phyloP scores from a whole-genome alignment of 2,329 filamentous ascomycete species.

The Lasiodiplodia sp. region DNA sequence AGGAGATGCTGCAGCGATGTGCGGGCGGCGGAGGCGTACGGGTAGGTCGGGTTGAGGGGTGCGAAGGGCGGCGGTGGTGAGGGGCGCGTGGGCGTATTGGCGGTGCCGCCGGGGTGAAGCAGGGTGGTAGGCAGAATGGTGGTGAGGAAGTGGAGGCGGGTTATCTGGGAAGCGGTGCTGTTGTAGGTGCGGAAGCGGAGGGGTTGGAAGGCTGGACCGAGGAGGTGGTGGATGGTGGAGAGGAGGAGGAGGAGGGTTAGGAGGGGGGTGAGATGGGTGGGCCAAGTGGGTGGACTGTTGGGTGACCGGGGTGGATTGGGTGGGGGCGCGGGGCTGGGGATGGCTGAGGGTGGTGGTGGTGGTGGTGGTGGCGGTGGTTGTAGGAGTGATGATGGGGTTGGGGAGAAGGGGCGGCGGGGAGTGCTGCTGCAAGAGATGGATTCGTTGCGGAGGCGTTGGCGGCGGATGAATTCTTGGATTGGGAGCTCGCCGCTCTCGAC shows the following conservation, averaged over 20 bases:
- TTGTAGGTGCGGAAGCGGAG: conserved; percentile 7
- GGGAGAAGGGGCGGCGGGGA: not conserved
- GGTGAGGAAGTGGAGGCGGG: not conserved
- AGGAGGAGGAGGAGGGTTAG: not conserved
- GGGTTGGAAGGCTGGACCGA: not conserved
- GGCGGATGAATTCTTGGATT: conserved; percentile 15
- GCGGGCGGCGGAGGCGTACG: not conserved
- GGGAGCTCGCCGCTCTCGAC: not conserved
- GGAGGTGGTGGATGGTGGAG: not conserved
- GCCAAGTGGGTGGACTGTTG: not conserved
- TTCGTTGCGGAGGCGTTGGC: conserved; percentile 11
- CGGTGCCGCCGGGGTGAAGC: not conserved
- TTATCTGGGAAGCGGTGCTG: not conserved
- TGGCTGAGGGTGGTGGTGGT: not conserved
- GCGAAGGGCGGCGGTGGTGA: not conserved
- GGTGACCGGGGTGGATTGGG: not conserved
- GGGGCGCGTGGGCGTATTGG: not conserved
- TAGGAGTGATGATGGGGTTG: not conserved
- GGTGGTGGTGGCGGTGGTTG: too few relatives aligned
- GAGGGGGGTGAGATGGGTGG: not conserved
- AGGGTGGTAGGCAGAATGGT: not conserved
- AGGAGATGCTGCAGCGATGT: not conserved
- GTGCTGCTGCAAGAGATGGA: not conserved
- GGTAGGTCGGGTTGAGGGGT: not conserved
- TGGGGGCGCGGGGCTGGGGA: not conserved